These are phyloP conservation scores for Xerocomellus dryophilus DNA, from an alignment of 768 basidiomycete genomes.

Conservation along the genomic window DNA sequence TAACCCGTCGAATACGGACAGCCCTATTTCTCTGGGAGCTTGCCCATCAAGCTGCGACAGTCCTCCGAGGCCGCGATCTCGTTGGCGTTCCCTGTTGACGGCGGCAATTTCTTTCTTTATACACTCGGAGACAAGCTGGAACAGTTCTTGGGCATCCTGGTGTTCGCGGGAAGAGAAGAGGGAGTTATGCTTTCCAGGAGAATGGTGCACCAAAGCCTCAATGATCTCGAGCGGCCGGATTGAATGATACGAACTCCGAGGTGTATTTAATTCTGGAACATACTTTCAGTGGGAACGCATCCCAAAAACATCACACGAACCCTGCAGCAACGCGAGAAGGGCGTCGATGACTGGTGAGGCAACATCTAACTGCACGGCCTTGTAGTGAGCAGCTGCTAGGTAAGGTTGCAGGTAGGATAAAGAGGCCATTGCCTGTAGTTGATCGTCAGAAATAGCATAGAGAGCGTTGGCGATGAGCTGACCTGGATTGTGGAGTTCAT, in stretches of 20 bases:
- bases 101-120: slow-evolving; percentile 80
- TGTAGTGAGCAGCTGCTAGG: slow-evolving; percentile 68
- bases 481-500: slow-evolving; percentile 96
- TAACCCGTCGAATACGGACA: slow-evolving; percentile 84
- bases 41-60: slow-evolving; percentile 34
- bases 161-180: slow-evolving; percentile 89
- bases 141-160: slow-evolving; percentile 98
- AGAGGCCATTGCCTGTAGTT: slow-evolving; percentile 78
- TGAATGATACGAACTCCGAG: slow-evolving; percentile 52
- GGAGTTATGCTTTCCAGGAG: slow-evolving; percentile 52
- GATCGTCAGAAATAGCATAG: slow-evolving; percentile 14
- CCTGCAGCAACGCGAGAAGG: slow-evolving; percentile 63
- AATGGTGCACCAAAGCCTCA: slow-evolving; percentile 56
- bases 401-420: slow-evolving; percentile 78
- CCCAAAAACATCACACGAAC: slow-evolving; percentile 39
- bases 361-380: slow-evolving; percentile 77
- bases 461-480: slow-evolving; percentile 12
- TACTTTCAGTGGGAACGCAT: slow-evolving; percentile 2
- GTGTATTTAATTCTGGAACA: slow-evolving; percentile 59
- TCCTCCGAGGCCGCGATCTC: slow-evolving; percentile 70
- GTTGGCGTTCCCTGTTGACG: slow-evolving; percentile 66
- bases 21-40: slow-evolving; percentile 42
- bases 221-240: slow-evolving; percentile 76
- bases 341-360: slow-evolving; percentile 86
- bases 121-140: slow-evolving; percentile 87